Evolutionary conservation across 208 protist species (phyloP).

Genomic region (Leishmania martiniquensis): DNA sequence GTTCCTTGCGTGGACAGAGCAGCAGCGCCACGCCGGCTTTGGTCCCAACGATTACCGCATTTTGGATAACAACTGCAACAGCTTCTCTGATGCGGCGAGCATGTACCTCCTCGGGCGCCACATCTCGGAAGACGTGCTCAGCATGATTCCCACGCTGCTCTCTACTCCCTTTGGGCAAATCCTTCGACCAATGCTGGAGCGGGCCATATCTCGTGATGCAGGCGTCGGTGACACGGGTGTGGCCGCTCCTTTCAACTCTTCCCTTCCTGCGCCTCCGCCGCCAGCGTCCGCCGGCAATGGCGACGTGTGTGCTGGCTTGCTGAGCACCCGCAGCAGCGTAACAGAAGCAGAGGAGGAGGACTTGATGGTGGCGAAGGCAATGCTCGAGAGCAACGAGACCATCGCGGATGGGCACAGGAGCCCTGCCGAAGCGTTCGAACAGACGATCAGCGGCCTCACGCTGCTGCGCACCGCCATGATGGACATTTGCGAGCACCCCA

Average conservation of each 20-base stretch:
- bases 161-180: constrained; percentile 81
- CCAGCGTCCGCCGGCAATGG: neutral
- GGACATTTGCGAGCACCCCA: constrained; percentile 64
- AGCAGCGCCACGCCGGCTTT: constrained; percentile 43
- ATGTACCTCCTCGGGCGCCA: constrained; percentile 69
- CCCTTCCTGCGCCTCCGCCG: neutral
- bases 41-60: constrained; percentile 89
- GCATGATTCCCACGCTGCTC: constrained; percentile 82
- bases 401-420: constrained; percentile 33
- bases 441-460: constrained; percentile 42
- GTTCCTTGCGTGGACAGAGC: constrained; percentile 59
- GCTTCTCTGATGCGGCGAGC: constrained; percentile 88
- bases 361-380: constrained; percentile 48
- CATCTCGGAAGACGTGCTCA: constrained; percentile 73
- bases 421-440: constrained; percentile 40
- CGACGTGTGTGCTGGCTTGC: constrained; percentile 31
- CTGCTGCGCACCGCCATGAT: constrained; percentile 47
- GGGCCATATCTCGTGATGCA: constrained; percentile 41
- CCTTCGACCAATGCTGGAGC: constrained; percentile 80
- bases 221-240: neutral
- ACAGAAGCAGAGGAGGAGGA: constrained; percentile 71
- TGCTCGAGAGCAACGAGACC: constrained; percentile 77
- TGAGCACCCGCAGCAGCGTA: constrained; percentile 34
- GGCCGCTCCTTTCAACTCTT: neutral
- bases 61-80: constrained; percentile 94